phyloP scores from a whole-genome alignment of 345 rosid species.

The Lepidium africanum region DNA sequence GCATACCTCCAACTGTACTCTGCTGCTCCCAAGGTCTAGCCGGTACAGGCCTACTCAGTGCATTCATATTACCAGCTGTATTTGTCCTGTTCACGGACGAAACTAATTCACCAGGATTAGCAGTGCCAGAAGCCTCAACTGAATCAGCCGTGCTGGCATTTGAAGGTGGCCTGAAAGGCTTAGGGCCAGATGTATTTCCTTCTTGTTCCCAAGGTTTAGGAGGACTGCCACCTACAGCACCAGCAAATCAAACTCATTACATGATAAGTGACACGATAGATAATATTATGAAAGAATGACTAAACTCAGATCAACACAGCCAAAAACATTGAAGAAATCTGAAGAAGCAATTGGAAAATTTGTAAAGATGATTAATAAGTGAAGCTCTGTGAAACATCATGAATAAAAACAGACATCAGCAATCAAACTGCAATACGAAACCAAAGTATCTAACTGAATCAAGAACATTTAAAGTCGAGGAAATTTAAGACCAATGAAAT shows the following conservation, averaged over 20 bases:
- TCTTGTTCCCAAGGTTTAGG: constrained; percentile 99
- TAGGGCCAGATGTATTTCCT: constrained; percentile 60
- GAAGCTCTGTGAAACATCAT: neutral
- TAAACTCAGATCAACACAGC: neutral
- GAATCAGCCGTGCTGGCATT: constrained; percentile 80
- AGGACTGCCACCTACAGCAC: constrained; percentile 43
- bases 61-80: constrained; percentile 40
- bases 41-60: constrained; percentile 68
- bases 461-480: neutral
- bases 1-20: constrained; percentile 47
- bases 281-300: neutral
- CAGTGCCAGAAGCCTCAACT: constrained; percentile 95
- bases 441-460: neutral
- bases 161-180: constrained; percentile 90
- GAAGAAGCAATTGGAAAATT: neutral
- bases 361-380: neutral
- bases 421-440: neutral
- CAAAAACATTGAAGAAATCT: neutral
- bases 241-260: neutral
- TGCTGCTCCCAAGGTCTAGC: constrained; percentile 90
- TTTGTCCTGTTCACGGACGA: constrained; percentile 32
- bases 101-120: constrained; percentile 76
- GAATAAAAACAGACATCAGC: neutral
- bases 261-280: neutral
- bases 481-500: neutral